Evolutionary conservation across 352 stramenopile genomes (phyloP), one percentile per base, ranked within the genome.

Genomic region (Globisporangium solare): DNA sequence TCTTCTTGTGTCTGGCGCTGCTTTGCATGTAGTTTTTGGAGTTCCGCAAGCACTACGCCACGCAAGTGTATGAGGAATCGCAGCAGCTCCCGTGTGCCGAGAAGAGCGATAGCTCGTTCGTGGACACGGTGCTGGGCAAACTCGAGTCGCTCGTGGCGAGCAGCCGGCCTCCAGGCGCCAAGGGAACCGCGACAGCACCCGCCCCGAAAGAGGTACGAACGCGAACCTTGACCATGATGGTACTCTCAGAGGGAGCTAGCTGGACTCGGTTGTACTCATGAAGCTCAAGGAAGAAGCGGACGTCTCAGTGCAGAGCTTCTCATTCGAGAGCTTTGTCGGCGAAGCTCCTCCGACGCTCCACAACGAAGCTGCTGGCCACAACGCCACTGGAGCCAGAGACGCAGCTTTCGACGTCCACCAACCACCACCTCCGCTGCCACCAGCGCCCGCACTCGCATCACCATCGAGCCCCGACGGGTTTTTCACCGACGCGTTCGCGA

Each of bases 251-350:
- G 20, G 49, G 43, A n/a, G 24, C 60, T 17, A 18, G 17, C 49
- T 10, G 6, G 5, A 6, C 7, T 6, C 10, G 27, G 27, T 35
- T 35, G 27, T 35, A 10, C 27, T 11, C 27, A 10, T 35, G 5
- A 35, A 35, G 7, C 27, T 10, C 4, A 35, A 35, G 2, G 35
- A 21, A 13, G 6, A 47, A 48, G 51, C 45, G 3, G 58, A 67
- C 2, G 45, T 49, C 1, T 64, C 67, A 1, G 76, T 91, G 24
- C 68, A 72, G 15, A 79, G 71, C 17, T 57, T 81, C 47, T 84
- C 76, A 6, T 89, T 89, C 46, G 70, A 80, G 56, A 78, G 68
- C n/a, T 91, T 89, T 54, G 74, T 86, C 2, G 80, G 77, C 8
- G 75, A 79, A 55, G 57, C 56, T 2, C 47, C 67, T 35, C 54